These are phyloP conservation scores for Tolypocladium endophyticum DNA, from an alignment of 2,329 filamentous ascomycete genomes.

Conservation along the genomic window DNA sequence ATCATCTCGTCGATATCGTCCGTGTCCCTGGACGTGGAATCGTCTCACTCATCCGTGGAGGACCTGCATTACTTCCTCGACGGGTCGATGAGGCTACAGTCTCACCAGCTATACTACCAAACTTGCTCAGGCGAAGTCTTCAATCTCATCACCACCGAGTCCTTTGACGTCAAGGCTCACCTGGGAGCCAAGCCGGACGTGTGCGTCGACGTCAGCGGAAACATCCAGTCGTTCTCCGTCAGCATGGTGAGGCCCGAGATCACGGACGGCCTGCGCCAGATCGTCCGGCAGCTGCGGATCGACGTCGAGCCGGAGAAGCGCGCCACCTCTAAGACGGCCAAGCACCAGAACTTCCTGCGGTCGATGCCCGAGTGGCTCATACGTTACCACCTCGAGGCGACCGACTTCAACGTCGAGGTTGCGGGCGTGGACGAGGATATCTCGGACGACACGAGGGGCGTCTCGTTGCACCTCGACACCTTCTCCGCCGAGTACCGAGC, in stretches of 20 bases:
- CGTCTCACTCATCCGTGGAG: slow-evolving; percentile 79
- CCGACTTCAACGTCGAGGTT: slow-evolving; percentile 82
- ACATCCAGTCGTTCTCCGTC: slow-evolving; percentile 75
- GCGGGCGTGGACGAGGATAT: slow-evolving; percentile 80
- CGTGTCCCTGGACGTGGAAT: slow-evolving; percentile 84
- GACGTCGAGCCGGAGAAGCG: slow-evolving; percentile 55
- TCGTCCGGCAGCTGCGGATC: slow-evolving; percentile 70
- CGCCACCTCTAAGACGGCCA: slow-evolving; percentile 32
- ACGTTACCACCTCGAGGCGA: slow-evolving; percentile 74
- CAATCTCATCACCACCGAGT: slow-evolving; percentile 79
- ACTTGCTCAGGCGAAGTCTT: slow-evolving; percentile 74
- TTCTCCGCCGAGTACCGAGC: slow-evolving; percentile 86
- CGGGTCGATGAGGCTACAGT: slow-evolving; percentile 72
- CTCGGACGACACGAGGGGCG: slow-evolving; percentile 69
- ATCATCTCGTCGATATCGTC: slow-evolving; percentile 94
- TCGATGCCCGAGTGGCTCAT: slow-evolving; percentile 75
- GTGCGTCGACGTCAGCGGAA: slow-evolving; percentile 68
- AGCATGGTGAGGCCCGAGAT: slow-evolving; percentile 90
- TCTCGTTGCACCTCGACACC: slow-evolving; percentile 77
- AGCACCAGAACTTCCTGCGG: slow-evolving; percentile 61
- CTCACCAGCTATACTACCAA: slow-evolving; percentile 90
- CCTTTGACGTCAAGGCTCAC: slow-evolving; percentile 76
- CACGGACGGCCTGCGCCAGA: slow-evolving; percentile 82
- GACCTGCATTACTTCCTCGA: slow-evolving; percentile 80
- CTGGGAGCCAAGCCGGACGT: slow-evolving; percentile 79